Conservation (phyloP, 2,329 filamentous ascomycete genomes). For the Claviceps sp. region DNA sequence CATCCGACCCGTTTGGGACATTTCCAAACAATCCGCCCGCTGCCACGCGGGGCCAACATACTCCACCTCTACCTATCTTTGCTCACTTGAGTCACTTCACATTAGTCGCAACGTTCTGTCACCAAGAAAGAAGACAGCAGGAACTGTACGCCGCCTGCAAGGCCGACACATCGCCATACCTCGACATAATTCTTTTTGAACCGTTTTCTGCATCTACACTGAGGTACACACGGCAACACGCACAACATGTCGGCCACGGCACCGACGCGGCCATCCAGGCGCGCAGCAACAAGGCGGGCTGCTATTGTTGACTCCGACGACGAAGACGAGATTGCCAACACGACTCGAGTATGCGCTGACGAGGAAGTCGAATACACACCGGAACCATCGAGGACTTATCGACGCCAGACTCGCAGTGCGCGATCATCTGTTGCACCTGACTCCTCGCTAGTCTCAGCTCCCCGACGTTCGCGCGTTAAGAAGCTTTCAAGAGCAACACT, state of each 20-base stretch:
- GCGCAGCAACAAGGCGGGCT: constrained; percentile 48
- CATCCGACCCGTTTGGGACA: constrained; percentile 22
- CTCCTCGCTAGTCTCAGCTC: constrained; percentile 33
- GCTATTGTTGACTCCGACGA: constrained; percentile 72
- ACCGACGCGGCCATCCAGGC: constrained; percentile 25
- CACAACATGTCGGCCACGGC: constrained; percentile 17
- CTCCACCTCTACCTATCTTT: neutral
- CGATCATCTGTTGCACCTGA: constrained; percentile 30
- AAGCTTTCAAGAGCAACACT: constrained; percentile 14
- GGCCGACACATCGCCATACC: neutral
- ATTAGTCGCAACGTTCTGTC: neutral
- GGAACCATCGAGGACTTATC: constrained; percentile 44
- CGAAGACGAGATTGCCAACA: constrained; percentile 48
- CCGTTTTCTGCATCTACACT: neutral
- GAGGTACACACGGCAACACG: neutral
- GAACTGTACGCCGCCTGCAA: neutral
- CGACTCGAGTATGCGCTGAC: constrained; percentile 39
- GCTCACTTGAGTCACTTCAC: neutral
- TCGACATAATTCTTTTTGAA: neutral
- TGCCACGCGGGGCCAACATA: constrained; percentile 10
- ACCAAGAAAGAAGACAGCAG: neutral
- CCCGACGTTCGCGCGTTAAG: constrained; percentile 25
- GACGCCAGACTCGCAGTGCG: constrained; percentile 32
- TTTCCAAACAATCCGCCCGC: constrained; percentile 23
- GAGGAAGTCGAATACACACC: constrained; percentile 71